Percentiles rank a stretch among this genome's conserved stretches.
These are phyloP conservation scores for Artemisia annua DNA, from an alignment of 129 eudicot species.

Conservation along the genomic window DNA sequence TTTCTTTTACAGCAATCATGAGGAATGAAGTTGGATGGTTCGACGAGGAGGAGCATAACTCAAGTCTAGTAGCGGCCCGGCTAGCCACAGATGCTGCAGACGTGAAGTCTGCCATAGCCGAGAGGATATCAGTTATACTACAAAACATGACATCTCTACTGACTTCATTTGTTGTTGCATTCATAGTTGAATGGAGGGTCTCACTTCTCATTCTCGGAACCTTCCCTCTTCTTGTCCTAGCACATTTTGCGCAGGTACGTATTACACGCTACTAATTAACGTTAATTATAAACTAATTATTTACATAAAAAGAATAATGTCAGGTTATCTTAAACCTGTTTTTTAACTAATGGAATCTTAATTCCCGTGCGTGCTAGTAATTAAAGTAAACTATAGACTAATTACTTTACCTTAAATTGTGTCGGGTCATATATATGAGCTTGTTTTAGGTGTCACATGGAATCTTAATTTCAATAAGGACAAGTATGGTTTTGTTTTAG, in stretches of 20 bases:
- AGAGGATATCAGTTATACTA: slow-evolving; percentile 92
- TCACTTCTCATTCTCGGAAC: slow-evolving; percentile 90
- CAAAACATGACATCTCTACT: slow-evolving; percentile 99
- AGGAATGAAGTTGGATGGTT: slow-evolving; percentile 99
- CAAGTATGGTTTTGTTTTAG: no score
- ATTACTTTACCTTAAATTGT: slow-evolving; percentile 1
- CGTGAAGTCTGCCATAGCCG: slow-evolving; percentile 95
- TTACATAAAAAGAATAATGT: no score
- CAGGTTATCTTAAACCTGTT: not conserved
- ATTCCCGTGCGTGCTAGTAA: slow-evolving; percentile 10
- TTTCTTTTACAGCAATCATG: slow-evolving; percentile 61
- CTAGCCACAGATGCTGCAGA: slow-evolving; percentile 96
- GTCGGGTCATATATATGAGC: slow-evolving; percentile 14
- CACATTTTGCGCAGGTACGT: slow-evolving; percentile 94
- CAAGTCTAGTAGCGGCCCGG: slow-evolving; percentile 91
- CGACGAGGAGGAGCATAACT: slow-evolving; percentile 97
- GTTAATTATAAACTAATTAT: no score
- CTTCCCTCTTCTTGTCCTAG: slow-evolving; percentile 94
- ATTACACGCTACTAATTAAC: no score
- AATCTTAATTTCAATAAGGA: slow-evolving; percentile 29
- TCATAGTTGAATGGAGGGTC: slow-evolving; percentile 97
- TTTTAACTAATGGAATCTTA: not conserved
- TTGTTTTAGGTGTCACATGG: slow-evolving; percentile 9
- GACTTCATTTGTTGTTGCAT: slow-evolving; percentile 97
- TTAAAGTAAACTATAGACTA: slow-evolving; percentile 10